Evolutionary conservation across 2,329 filamentous ascomycete genomes (phyloP), one percentile per base, ranked within the genome.

Genomic region (Claviceps sp.): DNA sequence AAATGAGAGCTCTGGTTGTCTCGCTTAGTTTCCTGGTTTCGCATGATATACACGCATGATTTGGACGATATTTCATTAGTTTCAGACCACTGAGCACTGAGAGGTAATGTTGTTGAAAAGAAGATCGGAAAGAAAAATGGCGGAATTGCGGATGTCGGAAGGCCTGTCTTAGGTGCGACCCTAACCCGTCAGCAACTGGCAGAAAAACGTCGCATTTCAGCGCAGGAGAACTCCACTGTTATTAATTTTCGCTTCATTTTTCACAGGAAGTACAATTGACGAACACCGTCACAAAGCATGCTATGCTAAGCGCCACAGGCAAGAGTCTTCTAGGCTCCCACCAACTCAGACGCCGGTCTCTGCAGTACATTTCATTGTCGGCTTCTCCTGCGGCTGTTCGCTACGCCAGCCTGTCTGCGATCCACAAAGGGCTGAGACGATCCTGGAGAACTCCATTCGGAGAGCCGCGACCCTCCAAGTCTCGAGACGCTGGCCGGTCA

Each of bases 351-450:
- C 44, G 53, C 18, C 47, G 38, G 16, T 13, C 26, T 6, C 40
- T 40, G 34, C 34, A 41, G 14, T 38, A 5, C 26, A 30, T 22
- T 14, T 16, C 44, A 16, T 34, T 30, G 11, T 22, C 11, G 18
- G 13, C 24, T 20, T 5, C 13, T 18, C 43, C 48, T 5, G 18
- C 14, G 14, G n/a, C 55, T 16, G 55, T 58, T 42, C 66, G 66
- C 43, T 37, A 59, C 22, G 60, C 65, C 30, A 67, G 62, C 43
- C 73, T 87, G 54, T 85, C 84, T 9, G 84, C 84, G 44, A 88
- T 89, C 60, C 78, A 81, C 57, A 73, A 76, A 46, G 85, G 85
- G 14, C 72, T 88, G 51, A 78, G 81, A 45, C 61, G 70, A 64
- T 65, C 78, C 58, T 57, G 73, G 61, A 59, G 64, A 55, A 64